These are phyloP conservation scores for Dictyophora rubrovolvata DNA, from an alignment of 768 basidiomycete genomes.

Conservation along the genomic window DNA sequence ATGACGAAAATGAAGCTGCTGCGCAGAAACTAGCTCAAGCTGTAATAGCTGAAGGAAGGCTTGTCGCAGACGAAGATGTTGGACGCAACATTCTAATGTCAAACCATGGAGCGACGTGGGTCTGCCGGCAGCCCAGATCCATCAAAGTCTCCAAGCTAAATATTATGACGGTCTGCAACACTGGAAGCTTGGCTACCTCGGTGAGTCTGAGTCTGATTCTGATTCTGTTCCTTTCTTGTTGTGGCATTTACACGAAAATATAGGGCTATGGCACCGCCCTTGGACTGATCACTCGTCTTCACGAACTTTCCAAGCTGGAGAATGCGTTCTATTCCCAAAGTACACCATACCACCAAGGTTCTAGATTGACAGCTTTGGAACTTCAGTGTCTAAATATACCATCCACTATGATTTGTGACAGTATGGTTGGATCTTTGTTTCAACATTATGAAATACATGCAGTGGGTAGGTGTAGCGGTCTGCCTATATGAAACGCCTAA, in stretches of 20 bases:
- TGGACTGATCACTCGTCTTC: slow-evolving; percentile 84
- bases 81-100: slow-evolving; percentile 82
- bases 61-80: slow-evolving; percentile 81
- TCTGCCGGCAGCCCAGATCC: slow-evolving; percentile 41
- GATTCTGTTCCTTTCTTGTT: background rate
- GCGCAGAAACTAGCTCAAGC: slow-evolving; percentile 37
- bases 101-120: slow-evolving; percentile 78
- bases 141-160: slow-evolving; percentile 45
- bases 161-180: slow-evolving; percentile 92
- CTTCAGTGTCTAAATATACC: slow-evolving; percentile 76
- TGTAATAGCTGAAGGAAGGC: slow-evolving; percentile 59
- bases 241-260: background rate
- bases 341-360: slow-evolving; percentile 90
- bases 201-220: no score
- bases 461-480: slow-evolving; percentile 41
- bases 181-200: slow-evolving; percentile 91
- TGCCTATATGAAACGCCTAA: background rate
- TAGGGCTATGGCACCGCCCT: slow-evolving; percentile 95
- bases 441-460: slow-evolving; percentile 78
- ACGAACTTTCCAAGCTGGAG: slow-evolving; percentile 65
- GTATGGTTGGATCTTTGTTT: slow-evolving; percentile 93
- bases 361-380: slow-evolving; percentile 82
- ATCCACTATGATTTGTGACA: slow-evolving; percentile 92
- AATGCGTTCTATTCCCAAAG: slow-evolving; percentile 91
- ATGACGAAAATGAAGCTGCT: slow-evolving; percentile 22